These are phyloP conservation scores for Martensiomyces pterosporus DNA, from an alignment of 192 early-diverging fungal genomes.

Conservation along the genomic window DNA sequence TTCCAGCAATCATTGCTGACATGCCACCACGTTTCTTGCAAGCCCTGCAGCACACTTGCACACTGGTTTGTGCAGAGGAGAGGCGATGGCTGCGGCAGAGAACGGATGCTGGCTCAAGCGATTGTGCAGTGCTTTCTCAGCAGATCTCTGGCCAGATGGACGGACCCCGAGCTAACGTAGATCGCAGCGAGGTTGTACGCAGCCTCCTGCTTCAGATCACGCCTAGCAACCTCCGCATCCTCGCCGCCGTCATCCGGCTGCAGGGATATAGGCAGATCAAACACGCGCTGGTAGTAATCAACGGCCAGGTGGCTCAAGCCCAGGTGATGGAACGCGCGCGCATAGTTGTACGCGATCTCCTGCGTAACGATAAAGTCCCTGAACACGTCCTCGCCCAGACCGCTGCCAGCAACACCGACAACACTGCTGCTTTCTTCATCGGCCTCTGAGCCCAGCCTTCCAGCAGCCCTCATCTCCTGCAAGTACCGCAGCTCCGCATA, in stretches of 20 bases:
- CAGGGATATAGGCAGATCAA: slow-evolving; percentile 55
- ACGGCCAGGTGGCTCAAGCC: slow-evolving; percentile 77
- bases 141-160: slow-evolving; percentile 64
- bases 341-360: slow-evolving; percentile 77
- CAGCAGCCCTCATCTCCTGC: slow-evolving; percentile 17
- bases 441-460: neutral
- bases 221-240: neutral
- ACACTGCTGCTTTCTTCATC: neutral
- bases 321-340: slow-evolving; percentile 85
- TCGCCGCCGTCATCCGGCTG: slow-evolving; percentile 9
- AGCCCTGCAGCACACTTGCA: no score
- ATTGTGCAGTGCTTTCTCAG: slow-evolving; percentile 76
- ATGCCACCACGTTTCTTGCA: no score
- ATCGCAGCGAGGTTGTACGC: slow-evolving; percentile 90
- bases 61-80: no score
- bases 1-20: no score
- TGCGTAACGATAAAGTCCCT: slow-evolving; percentile 32
- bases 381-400: neutral
- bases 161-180: slow-evolving; percentile 69
- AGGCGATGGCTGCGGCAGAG: no score
- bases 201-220: slow-evolving; percentile 68
- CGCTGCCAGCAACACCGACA: neutral
- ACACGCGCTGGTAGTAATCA: slow-evolving; percentile 77
- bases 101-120: no score
- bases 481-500: slow-evolving; percentile 41